Evolutionary conservation across 768 basidiomycete species (phyloP).

Genomic region (Rubroboletus satanas): DNA sequence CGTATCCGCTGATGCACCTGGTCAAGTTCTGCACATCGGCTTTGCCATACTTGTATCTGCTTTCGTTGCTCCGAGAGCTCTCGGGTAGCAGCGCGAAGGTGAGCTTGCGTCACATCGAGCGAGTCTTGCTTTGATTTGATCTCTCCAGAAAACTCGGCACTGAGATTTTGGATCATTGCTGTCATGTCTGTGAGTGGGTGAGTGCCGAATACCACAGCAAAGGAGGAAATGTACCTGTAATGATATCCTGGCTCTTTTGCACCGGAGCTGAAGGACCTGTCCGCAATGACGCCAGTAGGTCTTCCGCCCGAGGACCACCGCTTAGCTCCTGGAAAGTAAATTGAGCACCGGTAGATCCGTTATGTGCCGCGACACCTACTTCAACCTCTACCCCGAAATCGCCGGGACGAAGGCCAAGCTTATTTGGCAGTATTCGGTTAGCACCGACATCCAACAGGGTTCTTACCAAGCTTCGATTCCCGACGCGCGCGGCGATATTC

Average conservation of each 20-base stretch:
- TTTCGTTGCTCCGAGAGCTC: constrained; percentile 88
- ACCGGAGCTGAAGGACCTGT: constrained; percentile 72
- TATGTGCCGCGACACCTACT: constrained; percentile 40
- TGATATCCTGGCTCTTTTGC: constrained; percentile 86
- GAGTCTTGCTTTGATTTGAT: constrained; percentile 82
- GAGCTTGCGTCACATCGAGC: constrained; percentile 82
- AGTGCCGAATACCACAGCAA: constrained; percentile 1
- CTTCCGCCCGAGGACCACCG: constrained; percentile 70
- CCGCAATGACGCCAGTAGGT: constrained; percentile 70
- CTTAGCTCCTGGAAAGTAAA: constrained; percentile 53
- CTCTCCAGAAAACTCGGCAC: constrained; percentile 76
- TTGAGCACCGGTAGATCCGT: neutral
- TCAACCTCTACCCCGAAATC: constrained; percentile 95
- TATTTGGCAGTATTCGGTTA: constrained; percentile 84
- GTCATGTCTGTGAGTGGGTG: constrained; percentile 65
- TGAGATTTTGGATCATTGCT: constrained; percentile 74
- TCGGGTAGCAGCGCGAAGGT: constrained; percentile 85
- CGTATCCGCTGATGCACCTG: constrained; percentile 74
- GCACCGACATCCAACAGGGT: constrained; percentile 90
- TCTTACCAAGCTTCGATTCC: constrained; percentile 82
- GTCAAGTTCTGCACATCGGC: constrained; percentile 72
- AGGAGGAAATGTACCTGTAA: constrained; percentile 49
- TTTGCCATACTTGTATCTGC: constrained; percentile 75
- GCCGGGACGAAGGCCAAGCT: constrained; percentile 86
- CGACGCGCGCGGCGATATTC: constrained; percentile 92